Evolutionary conservation across 306 rosid species (phyloP), one percentile per base, ranked within the genome.

Genomic region (Pterocarpus santalinus): DNA sequence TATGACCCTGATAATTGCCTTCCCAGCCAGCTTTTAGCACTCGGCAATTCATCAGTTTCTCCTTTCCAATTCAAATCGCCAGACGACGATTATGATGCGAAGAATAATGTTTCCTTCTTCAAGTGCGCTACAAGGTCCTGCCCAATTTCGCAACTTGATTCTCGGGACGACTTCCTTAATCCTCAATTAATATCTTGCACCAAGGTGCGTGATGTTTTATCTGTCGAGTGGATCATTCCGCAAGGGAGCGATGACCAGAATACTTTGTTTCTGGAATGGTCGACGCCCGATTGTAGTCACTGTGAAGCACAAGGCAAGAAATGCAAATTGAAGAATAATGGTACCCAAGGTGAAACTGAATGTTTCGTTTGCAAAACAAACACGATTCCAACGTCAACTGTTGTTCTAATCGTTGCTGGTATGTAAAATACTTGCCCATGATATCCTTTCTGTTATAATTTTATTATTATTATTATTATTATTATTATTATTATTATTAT

Each of bases 1-100:
- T 71, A 43, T 8, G 81, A 83, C 41, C 81, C 89, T 6, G 6
- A 72, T 0, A 58, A 47, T 7, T 86, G 90, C 38, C 74, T 80
- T 32, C 35, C 83, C 7, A 53, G 69, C 1, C 68, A 34, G 32
- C 14, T 83, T 41, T 52, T 79, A 1, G 14, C 16, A 33, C 34
- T 79, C 6, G 35, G 65, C 4, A 84, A 58, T 51, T 58, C 66
- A 4, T 79, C 87, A 16, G n/a, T 74, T 49, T 51, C 38, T 1
- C 87, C 84, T 17, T 73, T 73, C 11, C 39, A 8, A 13, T 72
- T 65, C 33, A 22, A 4, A 35, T 15, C 17, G 6, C 5, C 0
- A 46, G 10, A 8, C 7, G 9, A 46, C 51, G 13, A 3, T 11
- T 8, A 11, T 11, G 51, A 9, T 3, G 4, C 0, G 0, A 5